Evolutionary conservation across 2,329 filamentous ascomycete genomes (phyloP).

Genomic region (Cercospora berteroae): DNA sequence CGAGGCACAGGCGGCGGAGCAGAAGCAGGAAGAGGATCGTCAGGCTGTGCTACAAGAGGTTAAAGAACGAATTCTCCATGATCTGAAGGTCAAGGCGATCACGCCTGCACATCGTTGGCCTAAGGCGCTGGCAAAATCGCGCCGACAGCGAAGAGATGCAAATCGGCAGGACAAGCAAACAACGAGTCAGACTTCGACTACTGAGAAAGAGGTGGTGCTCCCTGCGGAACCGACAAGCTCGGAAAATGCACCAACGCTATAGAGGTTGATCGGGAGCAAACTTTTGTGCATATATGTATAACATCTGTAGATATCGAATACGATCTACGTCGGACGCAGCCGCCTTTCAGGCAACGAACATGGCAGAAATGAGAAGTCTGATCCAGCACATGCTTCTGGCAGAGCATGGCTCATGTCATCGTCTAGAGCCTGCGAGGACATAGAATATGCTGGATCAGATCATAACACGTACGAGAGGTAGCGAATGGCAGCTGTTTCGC

Average conservation of each 20-base stretch:
- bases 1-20: not conserved
- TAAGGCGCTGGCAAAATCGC: not conserved
- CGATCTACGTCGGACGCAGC: not conserved
- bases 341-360: not conserved
- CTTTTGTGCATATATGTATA: slow-evolving; percentile 7
- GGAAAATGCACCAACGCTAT: slow-evolving; percentile 7
- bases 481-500: too few species aligned
- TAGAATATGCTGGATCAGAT: too few species aligned
- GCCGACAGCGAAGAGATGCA: not conserved
- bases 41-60: not conserved
- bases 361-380: too few species aligned
- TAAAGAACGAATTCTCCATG: not conserved
- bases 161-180: not conserved
- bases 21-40: not conserved
- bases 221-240: not conserved
- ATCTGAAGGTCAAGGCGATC: not conserved
- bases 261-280: not conserved
- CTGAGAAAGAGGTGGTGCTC: not conserved
- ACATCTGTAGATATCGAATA: not conserved
- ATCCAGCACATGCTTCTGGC: too few species aligned
- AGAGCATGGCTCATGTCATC: too few species aligned
- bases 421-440: too few species aligned
- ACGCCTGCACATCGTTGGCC: not conserved
- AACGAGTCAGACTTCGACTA: not conserved
- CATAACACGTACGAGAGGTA: too few species aligned